Conservation (phyloP, 2,329 filamentous ascomycete genomes). For the Fonsecaea multimorphosa region DNA sequence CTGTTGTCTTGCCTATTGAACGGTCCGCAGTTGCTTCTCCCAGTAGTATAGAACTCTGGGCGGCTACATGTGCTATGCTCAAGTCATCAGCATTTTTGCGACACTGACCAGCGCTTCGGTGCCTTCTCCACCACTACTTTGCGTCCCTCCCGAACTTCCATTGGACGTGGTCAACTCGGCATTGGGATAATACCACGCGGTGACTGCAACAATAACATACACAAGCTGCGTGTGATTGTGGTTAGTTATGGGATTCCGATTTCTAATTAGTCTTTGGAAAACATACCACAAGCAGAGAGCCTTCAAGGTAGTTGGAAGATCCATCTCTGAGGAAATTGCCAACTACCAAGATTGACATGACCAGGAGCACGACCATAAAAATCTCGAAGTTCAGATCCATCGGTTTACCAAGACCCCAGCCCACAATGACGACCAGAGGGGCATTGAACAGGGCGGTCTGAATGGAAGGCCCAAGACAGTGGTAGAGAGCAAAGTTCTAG, state of each 20-base stretch:
- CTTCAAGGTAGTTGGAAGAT: slow-evolving; percentile 90
- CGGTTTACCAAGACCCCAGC: slow-evolving; percentile 72
- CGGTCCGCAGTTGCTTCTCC: not conserved
- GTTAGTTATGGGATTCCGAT: slow-evolving; percentile 8
- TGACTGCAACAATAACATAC: slow-evolving; percentile 67
- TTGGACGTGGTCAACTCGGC: slow-evolving; percentile 44
- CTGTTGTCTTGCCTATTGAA: not conserved
- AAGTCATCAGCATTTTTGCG: slow-evolving; percentile 30
- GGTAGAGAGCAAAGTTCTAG: slow-evolving; percentile 78
- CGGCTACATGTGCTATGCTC: not conserved
- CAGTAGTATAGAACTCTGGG: not conserved
- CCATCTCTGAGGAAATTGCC: slow-evolving; percentile 86
- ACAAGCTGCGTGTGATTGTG: slow-evolving; percentile 46
- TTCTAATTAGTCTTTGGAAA: not conserved
- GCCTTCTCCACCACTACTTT: slow-evolving; percentile 18
- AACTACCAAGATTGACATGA: slow-evolving; percentile 83
- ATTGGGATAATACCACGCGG: slow-evolving; percentile 67
- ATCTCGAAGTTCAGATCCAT: slow-evolving; percentile 86
- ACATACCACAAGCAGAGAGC: slow-evolving; percentile 73
- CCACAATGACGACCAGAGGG: slow-evolving; percentile 80
- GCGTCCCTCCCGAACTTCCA: slow-evolving; percentile 17
- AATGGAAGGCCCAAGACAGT: slow-evolving; percentile 84
- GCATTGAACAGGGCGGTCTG: slow-evolving; percentile 90
- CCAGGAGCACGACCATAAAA: slow-evolving; percentile 81
- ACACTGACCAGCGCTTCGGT: slow-evolving; percentile 24